Base-by-base conservation (phyloP, 805 yeast species). In the Candida michaelii region DNA sequence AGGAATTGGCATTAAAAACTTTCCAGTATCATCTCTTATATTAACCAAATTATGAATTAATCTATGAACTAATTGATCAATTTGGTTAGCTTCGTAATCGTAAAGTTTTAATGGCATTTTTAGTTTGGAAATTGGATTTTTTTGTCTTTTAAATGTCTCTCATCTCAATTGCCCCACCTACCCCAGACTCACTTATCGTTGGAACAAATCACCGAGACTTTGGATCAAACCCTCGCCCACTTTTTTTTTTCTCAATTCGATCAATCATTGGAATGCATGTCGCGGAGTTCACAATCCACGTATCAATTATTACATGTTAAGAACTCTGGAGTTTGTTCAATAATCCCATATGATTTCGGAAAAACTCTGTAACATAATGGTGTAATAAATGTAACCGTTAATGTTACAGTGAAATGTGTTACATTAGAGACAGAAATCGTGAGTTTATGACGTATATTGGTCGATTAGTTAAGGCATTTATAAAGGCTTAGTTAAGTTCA, bases 1-100 rank as follows among this genome's bases (percentile, higher is more conserved):
- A 21, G 61, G 65, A 9, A 62, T 50, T 19, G 52, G 46, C 51
- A 63, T 50, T 8, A 63, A 44, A 37, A 60, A 60, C 36, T 53
- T 47, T 3, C 68, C 68, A 2, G 62, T 52, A 10, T 54, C 56
- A 46, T 63, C 69, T 32, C 52, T 48, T 46, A 60, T 62, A 44
- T 51, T 47, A 39, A 63, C 56, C 31, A 63, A 52, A 36, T 56
- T 53, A 35, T 45, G 42, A 36, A 57, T 60, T 25, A 59, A 43
- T n/a, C 42, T 40, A 23, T 49, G 42, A 53, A 44, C 27, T 46
- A 39, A 33, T n/a, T 35, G 30, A 34, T 54, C 52, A 24, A 55
- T 39, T 11, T 43, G 42, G 27, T 40, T 43, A 8, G 53, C 50
- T 30, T 47, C 39, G 12, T 54, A 42, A 17, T 49, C 46, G 25